Base-by-base conservation (phyloP, 345 rosid genomes). In the Sisymbrium altissimum region DNA sequence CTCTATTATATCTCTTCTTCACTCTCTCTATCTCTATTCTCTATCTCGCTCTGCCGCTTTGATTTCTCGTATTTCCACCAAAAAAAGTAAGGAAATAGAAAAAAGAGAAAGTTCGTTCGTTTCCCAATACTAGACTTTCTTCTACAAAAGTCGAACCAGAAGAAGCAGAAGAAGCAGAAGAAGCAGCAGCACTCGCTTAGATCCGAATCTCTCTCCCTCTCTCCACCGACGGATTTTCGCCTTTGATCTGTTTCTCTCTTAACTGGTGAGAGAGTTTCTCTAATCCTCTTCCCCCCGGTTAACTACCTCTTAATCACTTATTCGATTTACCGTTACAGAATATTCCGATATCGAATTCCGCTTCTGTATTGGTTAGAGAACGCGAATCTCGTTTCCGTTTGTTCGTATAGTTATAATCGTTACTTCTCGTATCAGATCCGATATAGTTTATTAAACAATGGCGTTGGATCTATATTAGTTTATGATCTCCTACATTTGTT, bases 201-300 rank as follows among this genome's bases (percentile, higher is more conserved):
- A 73, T 73, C 77, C 71, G 70, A 54, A 41, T 73, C 77, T 73
- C 77, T 0, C 58, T 73, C 71, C 44, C 64, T 12, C 29, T 11
- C 48, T 13, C 12, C 13, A 58, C 41, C 43, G 38, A 30, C 56
- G 56, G n/a, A n/a, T 17, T 64, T 64, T 46, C 18, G 59, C 66
- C 27, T 67, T 68, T 50, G n/a, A 48, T 72, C 70, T 39, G 35
- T 48, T 48, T 19, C 3, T 71, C 61, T 73, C 77, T 23, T 73
- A 23, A 15, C 2, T 54, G 15, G 0, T 32, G 32, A 56, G 77
- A 64, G 29, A 72, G 77, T 72, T 19, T 18, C 5, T 18, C 17
- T 25, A 7, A 48, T 17, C 10, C 29, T 64, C 33, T 23, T n/a
- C n/a, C n/a, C n/a, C 30, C 5, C 15, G 7, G n/a, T n/a, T n/a